A percentile compares a stretch with the other conserved stretches of the same genome.
Evolutionary conservation across 805 yeast genomes (phyloP).

Genomic region (Metschnikowia gelsemii): DNA sequence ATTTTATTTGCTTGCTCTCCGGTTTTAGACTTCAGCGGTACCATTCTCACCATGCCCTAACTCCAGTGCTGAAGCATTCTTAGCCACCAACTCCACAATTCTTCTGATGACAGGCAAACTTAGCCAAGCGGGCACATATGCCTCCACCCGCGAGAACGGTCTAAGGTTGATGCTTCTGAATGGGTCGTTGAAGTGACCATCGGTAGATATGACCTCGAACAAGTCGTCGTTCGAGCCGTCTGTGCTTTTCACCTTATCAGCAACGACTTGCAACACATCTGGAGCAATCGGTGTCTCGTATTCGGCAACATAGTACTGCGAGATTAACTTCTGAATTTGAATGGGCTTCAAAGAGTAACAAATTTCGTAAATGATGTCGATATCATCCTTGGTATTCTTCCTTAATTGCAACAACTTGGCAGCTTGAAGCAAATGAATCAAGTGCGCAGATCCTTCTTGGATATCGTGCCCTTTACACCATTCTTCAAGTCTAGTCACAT

Average conservation of each 20-base stretch:
- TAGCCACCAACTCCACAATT: conserved; percentile 83
- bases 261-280: conserved; percentile 75
- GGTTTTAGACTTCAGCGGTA: background rate
- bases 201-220: conserved; percentile 66
- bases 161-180: conserved; percentile 71
- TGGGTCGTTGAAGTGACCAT: conserved; percentile 80
- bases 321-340: conserved; percentile 90
- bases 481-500: conserved; percentile 93
- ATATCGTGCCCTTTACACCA: conserved; percentile 96
- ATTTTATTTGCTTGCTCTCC: background rate
- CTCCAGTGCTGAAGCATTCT: conserved; percentile 74
- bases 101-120: conserved; percentile 85
- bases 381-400: conserved; percentile 85
- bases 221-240: conserved; percentile 59
- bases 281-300: conserved; percentile 91
- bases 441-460: conserved; percentile 79
- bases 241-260: conserved; percentile 67
- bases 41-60: conserved; percentile 16
- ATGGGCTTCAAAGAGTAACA: conserved; percentile 92
- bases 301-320: conserved; percentile 88
- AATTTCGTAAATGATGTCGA: conserved; percentile 88
- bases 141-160: conserved; percentile 78
- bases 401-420: conserved; percentile 90
- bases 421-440: conserved; percentile 87
- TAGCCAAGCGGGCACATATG: conserved; percentile 93